Evolutionary conservation across 441 rosid genomes (phyloP).

Genomic region (Bruguiera hainesii): DNA sequence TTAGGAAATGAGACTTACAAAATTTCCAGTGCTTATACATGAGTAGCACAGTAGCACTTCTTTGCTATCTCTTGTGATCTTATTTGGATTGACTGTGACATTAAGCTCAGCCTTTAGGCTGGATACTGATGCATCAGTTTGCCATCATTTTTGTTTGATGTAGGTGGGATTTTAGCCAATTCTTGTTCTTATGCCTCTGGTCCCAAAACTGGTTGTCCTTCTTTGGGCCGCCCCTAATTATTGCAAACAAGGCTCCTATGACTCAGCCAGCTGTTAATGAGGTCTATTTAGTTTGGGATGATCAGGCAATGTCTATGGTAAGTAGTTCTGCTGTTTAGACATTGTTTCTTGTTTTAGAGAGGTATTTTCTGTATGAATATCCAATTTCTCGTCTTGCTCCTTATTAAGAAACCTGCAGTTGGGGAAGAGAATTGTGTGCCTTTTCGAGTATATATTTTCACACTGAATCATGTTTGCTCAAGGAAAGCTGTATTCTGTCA

Average conservation of each 20-base stretch:
- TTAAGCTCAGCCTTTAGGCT: too few species aligned
- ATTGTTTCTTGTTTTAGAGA: constrained; percentile 46
- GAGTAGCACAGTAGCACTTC: neutral
- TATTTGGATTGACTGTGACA: neutral
- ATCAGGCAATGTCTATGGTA: constrained; percentile 99
- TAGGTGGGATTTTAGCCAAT: constrained; percentile 48
- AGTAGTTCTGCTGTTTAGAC: constrained; percentile 26
- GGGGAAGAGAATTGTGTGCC: constrained; percentile 20
- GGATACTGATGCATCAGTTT: neutral
- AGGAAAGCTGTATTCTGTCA: constrained; percentile 23
- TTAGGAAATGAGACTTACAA: neutral
- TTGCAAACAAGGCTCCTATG: constrained; percentile 87
- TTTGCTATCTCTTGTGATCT: neutral
- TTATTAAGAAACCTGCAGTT: constrained; percentile 20
- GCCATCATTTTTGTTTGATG: neutral
- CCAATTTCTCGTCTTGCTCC: constrained; percentile 12
- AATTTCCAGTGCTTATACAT: neutral
- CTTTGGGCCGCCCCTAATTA: constrained; percentile 99
- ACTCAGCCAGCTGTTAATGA: constrained; percentile 73
- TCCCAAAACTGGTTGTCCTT: constrained; percentile 95
- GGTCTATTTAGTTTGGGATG: constrained; percentile 98
- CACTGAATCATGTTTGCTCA: constrained; percentile 22
- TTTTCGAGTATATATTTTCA: constrained; percentile 11
- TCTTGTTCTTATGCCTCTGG: constrained; percentile 97
- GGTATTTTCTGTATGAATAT: constrained; percentile 43